Base-by-base conservation (phyloP, 306 rosid species). In the Inga oerstediana region DNA sequence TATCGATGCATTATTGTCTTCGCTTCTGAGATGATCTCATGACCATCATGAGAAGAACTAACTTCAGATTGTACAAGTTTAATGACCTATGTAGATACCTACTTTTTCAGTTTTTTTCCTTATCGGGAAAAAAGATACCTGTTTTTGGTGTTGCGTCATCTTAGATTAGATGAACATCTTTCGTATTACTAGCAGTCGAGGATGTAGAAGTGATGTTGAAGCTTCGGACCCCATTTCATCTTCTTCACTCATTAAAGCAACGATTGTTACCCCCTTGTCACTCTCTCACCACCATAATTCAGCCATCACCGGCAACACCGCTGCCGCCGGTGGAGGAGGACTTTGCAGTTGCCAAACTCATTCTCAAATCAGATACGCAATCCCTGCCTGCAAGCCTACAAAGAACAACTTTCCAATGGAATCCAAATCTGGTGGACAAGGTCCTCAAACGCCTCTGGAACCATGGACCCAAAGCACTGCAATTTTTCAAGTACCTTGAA, bases 391-490 rank as follows among this genome's bases (percentile, higher is more conserved):
- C 83, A 80, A 30, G 84, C 81, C 92, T 96, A 37, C 76, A 51
- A 81, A 70, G 77, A 22, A 78, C 88, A 30, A 51, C 20, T 0
- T 51, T 93, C 78, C 85, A 76, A 67, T 96, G 97, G 97, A 89
- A 84, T 48, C 78, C 91, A 10, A 80, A 82, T 46, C 89, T 93
- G 0, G 93, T 92, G 2, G 78, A 92, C 90, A 79, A 72, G 70
- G 85, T 88, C 80, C 86, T 93, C 43, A 95, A 95, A 74, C 91
- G 89, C 49, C 91, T 95, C 10, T 95, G 91, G 98, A 91, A 92
- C 83, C 91, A 95, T 48, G 97, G 94, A 16, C 99, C 98, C 78
- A 95, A 93, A 78, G 93, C 97, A 43, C 83, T 93, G 12, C 86
- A 89, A 46, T 93, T 95, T 86, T 95, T 95, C 92, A 88, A 87